A percentile compares a stretch with the other conserved stretches of the same genome.
These are phyloP conservation scores for Datisca glomerata DNA, from an alignment of 306 rosid species.

Conservation along the genomic window DNA sequence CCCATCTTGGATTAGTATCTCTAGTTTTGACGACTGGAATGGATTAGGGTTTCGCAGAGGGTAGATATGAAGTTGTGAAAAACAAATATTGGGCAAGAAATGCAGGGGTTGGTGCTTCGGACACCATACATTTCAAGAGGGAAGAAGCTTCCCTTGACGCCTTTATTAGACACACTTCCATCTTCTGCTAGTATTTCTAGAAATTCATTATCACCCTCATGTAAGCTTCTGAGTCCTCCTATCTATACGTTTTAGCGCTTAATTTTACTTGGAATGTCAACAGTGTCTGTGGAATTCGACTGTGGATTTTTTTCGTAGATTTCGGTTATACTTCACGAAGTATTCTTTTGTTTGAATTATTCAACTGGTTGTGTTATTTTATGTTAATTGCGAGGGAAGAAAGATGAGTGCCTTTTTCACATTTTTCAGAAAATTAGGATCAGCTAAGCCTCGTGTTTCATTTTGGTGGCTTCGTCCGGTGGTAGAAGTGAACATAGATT, in stretches of 20 bases:
- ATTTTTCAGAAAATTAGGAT: too few relatives aligned
- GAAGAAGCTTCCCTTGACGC: slow-evolving; percentile 52
- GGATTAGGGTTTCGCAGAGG: slow-evolving; percentile 11
- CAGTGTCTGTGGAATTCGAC: not conserved
- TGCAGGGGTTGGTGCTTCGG: slow-evolving; percentile 56
- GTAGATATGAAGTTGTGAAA: slow-evolving; percentile 34
- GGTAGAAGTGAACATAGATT: too few relatives aligned
- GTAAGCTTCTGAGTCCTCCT: slow-evolving; percentile 31
- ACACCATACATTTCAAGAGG: slow-evolving; percentile 45
- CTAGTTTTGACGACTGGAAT: not conserved
- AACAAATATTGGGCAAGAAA: slow-evolving; percentile 8
- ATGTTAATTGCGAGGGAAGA: too few relatives aligned
- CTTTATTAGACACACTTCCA: slow-evolving; percentile 42
- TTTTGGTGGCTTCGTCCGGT: too few relatives aligned
- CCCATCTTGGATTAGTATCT: not conserved
- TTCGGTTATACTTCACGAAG: not conserved
- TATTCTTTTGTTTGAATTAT: not conserved
- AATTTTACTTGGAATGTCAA: not conserved
- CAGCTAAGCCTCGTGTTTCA: too few relatives aligned
- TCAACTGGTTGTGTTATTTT: slow-evolving; percentile 1
- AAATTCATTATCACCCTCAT: slow-evolving; percentile 17
- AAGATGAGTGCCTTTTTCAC: too few relatives aligned
- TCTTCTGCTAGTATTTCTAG: slow-evolving; percentile 22
- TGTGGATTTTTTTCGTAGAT: not conserved
- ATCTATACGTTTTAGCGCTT: not conserved